Evolutionary conservation across 163 green algal genomes (phyloP).

Genomic region (Scenedesmus sp.): DNA sequence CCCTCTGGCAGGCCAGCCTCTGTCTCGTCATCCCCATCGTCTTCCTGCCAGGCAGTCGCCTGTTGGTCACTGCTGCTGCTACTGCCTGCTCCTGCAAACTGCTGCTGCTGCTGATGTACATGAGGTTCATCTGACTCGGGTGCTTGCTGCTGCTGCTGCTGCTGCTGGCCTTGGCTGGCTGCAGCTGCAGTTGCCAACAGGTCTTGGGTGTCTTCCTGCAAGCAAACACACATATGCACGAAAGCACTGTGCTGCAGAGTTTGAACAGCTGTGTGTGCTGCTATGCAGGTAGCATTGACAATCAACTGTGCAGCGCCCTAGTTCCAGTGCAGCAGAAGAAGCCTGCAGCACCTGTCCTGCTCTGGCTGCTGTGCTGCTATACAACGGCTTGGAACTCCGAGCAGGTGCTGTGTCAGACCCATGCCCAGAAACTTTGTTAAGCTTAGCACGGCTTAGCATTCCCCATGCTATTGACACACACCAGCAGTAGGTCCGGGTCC

Average conservation of each 20-base stretch:
- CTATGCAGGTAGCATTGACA: too few species aligned
- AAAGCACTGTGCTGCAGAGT: background rate
- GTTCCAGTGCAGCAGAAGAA: too few species aligned
- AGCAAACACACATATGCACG: background rate
- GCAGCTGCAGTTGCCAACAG: constrained; percentile 5
- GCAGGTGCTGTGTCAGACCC: background rate
- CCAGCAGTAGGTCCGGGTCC: constrained; percentile 46
- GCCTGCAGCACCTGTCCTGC: background rate
- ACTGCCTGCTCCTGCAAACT: background rate
- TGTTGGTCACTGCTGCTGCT: background rate
- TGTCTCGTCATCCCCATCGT: constrained; percentile 28
- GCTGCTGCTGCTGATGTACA: background rate
- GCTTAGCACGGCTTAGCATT: background rate
- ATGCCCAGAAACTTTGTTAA: background rate
- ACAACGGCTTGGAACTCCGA: background rate
- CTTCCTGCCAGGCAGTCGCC: constrained; percentile 18
- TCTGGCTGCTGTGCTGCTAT: background rate
- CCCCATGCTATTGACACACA: too few species aligned
- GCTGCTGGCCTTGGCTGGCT: background rate
- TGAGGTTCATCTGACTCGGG: background rate
- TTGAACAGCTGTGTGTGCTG: too few species aligned
- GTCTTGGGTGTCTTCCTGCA: constrained; percentile 37
- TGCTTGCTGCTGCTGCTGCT: background rate
- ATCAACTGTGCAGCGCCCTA: too few species aligned
- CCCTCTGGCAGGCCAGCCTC: constrained; percentile 22